A percentile compares a stretch with the other conserved stretches of the same genome.
Conservation (phyloP, 805 yeast genomes). For the Kluyveromyces nonfermentans region DNA sequence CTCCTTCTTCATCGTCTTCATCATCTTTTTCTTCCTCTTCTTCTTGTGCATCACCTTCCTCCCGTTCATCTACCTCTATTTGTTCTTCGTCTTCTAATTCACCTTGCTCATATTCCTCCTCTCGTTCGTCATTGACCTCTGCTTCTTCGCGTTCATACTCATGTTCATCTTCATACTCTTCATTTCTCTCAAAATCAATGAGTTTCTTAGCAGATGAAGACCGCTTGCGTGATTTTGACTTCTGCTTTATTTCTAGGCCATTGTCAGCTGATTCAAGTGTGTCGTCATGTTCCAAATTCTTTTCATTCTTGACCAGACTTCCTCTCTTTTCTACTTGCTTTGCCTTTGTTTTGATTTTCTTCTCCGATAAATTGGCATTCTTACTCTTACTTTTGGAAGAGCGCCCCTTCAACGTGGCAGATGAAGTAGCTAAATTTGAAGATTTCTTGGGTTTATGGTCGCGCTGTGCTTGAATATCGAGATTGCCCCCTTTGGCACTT, state of each 20-base stretch:
- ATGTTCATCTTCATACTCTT: not conserved
- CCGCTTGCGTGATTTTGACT: not conserved
- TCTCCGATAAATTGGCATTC: not conserved
- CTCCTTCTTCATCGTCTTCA: conserved; percentile 6
- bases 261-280: not conserved
- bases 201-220: no score
- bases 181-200: no score
- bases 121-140: conserved; percentile 2
- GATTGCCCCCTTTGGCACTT: not conserved
- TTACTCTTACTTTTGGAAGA: not conserved
- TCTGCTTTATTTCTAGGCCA: not conserved
- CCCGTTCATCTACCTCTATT: conserved; percentile 2
- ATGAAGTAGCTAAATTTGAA: not conserved
- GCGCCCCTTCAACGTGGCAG: not conserved
- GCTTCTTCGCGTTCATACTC: conserved; percentile 1
- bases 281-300: not conserved
- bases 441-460: conserved; percentile 3
- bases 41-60: conserved; percentile 1
- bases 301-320: not conserved
- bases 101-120: no score
- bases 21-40: no score
- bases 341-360: not conserved
- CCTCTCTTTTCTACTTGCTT: not conserved
- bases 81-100: not conserved
- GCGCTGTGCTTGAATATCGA: not conserved